These are phyloP conservation scores for Hanseniaspora valbyensis DNA, from an alignment of 805 yeast genomes.

Conservation along the genomic window DNA sequence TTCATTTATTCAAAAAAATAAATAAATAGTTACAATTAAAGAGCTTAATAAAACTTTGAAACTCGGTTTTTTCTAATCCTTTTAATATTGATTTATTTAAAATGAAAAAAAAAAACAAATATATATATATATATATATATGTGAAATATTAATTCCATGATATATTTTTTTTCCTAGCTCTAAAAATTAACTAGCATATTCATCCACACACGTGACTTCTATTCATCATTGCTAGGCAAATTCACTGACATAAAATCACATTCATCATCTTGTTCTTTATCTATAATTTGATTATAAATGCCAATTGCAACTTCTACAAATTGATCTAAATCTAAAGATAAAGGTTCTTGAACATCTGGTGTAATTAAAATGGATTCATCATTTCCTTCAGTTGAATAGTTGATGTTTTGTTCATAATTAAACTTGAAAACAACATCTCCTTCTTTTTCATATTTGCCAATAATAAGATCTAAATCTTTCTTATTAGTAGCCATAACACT, in stretches of 20 bases:
- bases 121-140: no score
- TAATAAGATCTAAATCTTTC: background rate
- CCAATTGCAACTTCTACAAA: background rate
- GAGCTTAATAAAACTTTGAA: no score
- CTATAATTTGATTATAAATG: background rate
- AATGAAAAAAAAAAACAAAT: background rate
- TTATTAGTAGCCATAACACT: background rate
- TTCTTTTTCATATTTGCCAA: background rate
- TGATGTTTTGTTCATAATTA: background rate
- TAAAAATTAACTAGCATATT: no score
- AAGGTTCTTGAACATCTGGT: conserved; percentile 7
- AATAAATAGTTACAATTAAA: no score
- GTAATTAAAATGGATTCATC: background rate
- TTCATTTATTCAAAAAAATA: background rate
- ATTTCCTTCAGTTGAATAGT: background rate
- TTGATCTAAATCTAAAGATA: conserved; percentile 7
- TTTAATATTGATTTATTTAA: background rate
- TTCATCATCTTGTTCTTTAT: background rate
- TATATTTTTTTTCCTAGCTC: no score
- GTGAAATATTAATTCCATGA: no score
- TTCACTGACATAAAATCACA: conserved; percentile 9
- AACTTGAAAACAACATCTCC: background rate
- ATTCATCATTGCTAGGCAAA: conserved; percentile 11
- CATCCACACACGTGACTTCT: background rate
- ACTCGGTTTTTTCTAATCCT: no score